A percentile compares a stretch with the other conserved stretches of the same genome.
Evolutionary conservation across 192 early-diverging fungal species (phyloP).

Genomic region (Geranomyces michiganensis): DNA sequence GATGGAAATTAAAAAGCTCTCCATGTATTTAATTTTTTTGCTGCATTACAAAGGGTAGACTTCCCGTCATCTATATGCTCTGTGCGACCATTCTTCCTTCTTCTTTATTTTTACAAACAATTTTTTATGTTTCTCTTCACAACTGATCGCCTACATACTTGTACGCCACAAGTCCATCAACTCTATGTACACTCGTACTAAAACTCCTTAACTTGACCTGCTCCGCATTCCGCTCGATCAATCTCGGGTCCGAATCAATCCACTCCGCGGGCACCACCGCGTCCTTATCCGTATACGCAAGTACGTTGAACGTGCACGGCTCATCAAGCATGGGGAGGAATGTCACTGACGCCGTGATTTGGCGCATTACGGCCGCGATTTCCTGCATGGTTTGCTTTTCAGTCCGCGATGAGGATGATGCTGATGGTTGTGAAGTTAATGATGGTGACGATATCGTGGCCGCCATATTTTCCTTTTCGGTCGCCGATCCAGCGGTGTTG

Average conservation of each 20-base stretch:
- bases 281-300: slow-evolving; percentile 86
- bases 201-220: slow-evolving; percentile 83
- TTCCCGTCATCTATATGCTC: too few species aligned
- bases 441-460: not conserved
- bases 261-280: slow-evolving; percentile 85
- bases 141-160: too few species aligned
- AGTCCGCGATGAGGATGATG: slow-evolving; percentile 6
- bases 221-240: slow-evolving; percentile 81
- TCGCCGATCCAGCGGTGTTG: too few species aligned
- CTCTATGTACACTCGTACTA: slow-evolving; percentile 79
- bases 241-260: slow-evolving; percentile 77
- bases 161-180: slow-evolving; percentile 88
- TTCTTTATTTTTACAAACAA: too few species aligned
- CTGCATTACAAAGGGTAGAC: too few species aligned
- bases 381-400: slow-evolving; percentile 71
- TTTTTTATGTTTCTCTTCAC: too few species aligned
- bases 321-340: slow-evolving; percentile 89
- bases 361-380: slow-evolving; percentile 88
- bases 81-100: too few species aligned
- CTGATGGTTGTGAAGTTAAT: not conserved
- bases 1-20: too few species aligned
- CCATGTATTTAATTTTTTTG: too few species aligned
- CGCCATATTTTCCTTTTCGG: too few species aligned
- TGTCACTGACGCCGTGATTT: slow-evolving; percentile 87
- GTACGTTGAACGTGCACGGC: slow-evolving; percentile 87